phyloP scores from a whole-genome alignment of 805 yeast genomes.

The Vanderwaltozyma tropicalis region DNA sequence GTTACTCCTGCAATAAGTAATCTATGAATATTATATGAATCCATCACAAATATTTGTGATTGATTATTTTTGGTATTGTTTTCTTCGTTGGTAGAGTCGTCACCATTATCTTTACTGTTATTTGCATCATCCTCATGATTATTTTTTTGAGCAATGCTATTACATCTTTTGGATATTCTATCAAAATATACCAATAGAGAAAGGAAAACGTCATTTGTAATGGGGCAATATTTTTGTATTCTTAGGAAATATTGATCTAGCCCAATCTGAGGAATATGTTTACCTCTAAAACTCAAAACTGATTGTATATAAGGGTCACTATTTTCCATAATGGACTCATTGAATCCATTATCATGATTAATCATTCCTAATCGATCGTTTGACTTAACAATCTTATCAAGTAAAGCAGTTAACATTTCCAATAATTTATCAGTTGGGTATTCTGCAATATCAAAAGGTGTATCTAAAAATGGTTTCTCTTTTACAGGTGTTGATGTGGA shows the following conservation, averaged over 20 bases:
- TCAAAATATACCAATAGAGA: slow-evolving; percentile 89
- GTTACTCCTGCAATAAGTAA: slow-evolving; percentile 90
- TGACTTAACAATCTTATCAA: slow-evolving; percentile 81
- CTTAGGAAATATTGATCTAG: slow-evolving; percentile 82
- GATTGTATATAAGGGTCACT: slow-evolving; percentile 19
- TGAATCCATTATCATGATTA: slow-evolving; percentile 1
- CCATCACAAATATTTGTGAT: slow-evolving; percentile 81
- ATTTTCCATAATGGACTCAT: neutral
- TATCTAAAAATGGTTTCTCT: neutral
- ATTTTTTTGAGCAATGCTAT: slow-evolving; percentile 7
- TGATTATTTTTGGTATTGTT: slow-evolving; percentile 10
- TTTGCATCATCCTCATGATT: neutral
- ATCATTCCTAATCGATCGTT: slow-evolving; percentile 57
- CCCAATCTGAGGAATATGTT: slow-evolving; percentile 91
- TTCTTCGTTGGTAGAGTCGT: neutral
- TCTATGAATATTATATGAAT: slow-evolving; percentile 89
- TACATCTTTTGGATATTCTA: slow-evolving; percentile 66
- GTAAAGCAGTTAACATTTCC: slow-evolving; percentile 72
- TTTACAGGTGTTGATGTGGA: too few species aligned
- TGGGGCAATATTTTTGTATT: slow-evolving; percentile 92
- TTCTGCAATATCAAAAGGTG: slow-evolving; percentile 49
- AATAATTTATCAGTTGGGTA: slow-evolving; percentile 75
- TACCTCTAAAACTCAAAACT: slow-evolving; percentile 87
- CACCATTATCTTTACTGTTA: neutral
- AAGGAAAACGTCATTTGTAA: slow-evolving; percentile 92